phyloP scores from a whole-genome alignment of 1,284 basidiomycete species.

The Microbotryomycetes sp. region DNA sequence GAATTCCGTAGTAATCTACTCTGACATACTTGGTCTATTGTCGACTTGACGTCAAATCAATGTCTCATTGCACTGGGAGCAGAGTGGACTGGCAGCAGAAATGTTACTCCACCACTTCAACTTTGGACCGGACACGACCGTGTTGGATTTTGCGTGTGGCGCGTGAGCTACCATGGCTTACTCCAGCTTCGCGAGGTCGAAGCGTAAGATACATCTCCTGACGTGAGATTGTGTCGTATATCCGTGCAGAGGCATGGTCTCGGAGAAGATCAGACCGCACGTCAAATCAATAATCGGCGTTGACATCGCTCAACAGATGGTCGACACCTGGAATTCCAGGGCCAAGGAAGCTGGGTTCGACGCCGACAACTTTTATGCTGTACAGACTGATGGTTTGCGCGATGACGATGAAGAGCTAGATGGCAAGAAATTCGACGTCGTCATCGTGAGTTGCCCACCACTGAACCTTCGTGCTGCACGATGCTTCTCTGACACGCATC shows the following conservation, averaged over 20 bases:
- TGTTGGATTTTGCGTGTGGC: constrained; percentile 67
- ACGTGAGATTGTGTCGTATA: neutral
- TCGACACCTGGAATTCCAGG: constrained; percentile 57
- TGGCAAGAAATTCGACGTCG: constrained; percentile 55
- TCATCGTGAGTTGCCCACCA: constrained; percentile 48
- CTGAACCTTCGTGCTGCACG: neutral
- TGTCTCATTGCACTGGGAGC: neutral
- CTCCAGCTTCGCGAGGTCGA: no score
- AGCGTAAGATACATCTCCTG: neutral
- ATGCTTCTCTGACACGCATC: neutral
- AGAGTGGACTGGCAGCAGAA: neutral
- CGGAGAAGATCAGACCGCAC: constrained; percentile 52
- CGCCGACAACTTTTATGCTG: constrained; percentile 44
- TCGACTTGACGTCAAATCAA: no score
- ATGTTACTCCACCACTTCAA: neutral
- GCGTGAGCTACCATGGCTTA: no score
- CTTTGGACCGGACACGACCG: constrained; percentile 51
- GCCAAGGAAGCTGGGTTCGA: constrained; percentile 55
- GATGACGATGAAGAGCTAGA: constrained; percentile 48
- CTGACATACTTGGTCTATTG: no score
- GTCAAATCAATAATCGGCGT: constrained; percentile 58
- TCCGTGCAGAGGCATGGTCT: constrained; percentile 46
- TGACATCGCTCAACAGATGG: constrained; percentile 60
- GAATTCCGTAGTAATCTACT: no score
- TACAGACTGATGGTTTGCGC: constrained; percentile 51